A percentile compares a stretch with the other conserved stretches of the same genome.
Conservation (phyloP, 169 alveolate species). For the Eimeria falciformis region DNA sequence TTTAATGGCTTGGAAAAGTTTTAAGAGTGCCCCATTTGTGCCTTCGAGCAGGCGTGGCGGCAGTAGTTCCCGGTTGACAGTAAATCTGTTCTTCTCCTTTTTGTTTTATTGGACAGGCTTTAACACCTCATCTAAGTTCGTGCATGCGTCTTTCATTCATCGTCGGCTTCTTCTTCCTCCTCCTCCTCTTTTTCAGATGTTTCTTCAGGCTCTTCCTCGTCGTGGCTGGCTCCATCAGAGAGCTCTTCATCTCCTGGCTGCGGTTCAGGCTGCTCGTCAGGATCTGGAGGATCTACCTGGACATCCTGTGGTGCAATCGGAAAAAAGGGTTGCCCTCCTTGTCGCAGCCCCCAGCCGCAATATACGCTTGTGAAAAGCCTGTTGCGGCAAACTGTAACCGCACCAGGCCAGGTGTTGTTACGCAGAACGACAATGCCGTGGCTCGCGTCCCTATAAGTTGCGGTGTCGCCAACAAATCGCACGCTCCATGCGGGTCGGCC, state of each 20-base stretch:
- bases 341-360: constrained; percentile 86
- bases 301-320: constrained; percentile 87
- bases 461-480: constrained; percentile 42
- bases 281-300: constrained; percentile 85
- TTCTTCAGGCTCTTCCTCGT: constrained; percentile 9
- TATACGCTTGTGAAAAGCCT: constrained; percentile 83
- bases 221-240: constrained; percentile 74
- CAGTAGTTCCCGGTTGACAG: no score
- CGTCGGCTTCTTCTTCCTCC: constrained; percentile 14
- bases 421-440: constrained; percentile 81
- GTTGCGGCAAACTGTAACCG: constrained; percentile 80
- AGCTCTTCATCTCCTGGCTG: constrained; percentile 84
- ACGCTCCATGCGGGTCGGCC: constrained; percentile 44
- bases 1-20: no score
- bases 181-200: constrained; percentile 17
- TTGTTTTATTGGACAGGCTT: not conserved
- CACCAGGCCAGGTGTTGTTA: constrained; percentile 89
- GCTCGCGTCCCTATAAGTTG: constrained; percentile 68
- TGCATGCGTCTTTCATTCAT: not conserved
- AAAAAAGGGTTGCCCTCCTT: constrained; percentile 82
- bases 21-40: no score
- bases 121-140: not conserved
- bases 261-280: constrained; percentile 89
- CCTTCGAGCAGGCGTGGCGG: no score
- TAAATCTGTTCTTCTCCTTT: not conserved